phyloP scores from a whole-genome alignment of 1,284 basidiomycete species.

The Quambalaria eucalypti region DNA sequence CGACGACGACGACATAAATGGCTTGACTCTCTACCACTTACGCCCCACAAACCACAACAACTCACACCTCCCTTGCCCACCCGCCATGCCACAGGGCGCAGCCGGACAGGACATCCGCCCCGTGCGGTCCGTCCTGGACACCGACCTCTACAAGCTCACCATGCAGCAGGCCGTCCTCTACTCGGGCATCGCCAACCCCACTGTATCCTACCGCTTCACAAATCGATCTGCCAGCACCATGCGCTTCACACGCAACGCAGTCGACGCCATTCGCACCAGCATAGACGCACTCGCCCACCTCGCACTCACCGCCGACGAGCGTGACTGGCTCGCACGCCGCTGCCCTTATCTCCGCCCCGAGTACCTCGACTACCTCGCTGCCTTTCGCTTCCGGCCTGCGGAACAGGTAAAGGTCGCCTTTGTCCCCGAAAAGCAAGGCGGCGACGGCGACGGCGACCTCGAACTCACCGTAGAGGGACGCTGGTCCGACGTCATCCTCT shows the following conservation, averaged over 20 bases:
- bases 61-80: slow-evolving; percentile 93
- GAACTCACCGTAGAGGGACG: slow-evolving; percentile 65
- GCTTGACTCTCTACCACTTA: no score
- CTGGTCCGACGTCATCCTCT: slow-evolving; percentile 85
- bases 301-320: slow-evolving; percentile 59
- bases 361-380: slow-evolving; percentile 68
- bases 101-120: slow-evolving; percentile 1
- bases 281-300: slow-evolving; percentile 60
- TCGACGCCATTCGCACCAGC: slow-evolving; percentile 57
- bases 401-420: slow-evolving; percentile 67
- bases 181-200: slow-evolving; percentile 63
- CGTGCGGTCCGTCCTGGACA: slow-evolving; percentile 68
- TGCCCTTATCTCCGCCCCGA: slow-evolving; percentile 68
- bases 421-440: slow-evolving; percentile 51
- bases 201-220: slow-evolving; percentile 64
- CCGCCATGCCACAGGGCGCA: slow-evolving; percentile 59
- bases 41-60: no score
- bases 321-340: slow-evolving; percentile 58
- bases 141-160: slow-evolving; percentile 93
- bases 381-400: slow-evolving; percentile 67
- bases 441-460: slow-evolving; percentile 55
- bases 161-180: slow-evolving; percentile 90
- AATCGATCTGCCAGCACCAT: slow-evolving; percentile 68
- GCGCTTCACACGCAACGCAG: slow-evolving; percentile 62
- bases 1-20: no score